Conservation (phyloP, 2,329 filamentous ascomycete species). For the Fonsecaea multimorphosa region DNA sequence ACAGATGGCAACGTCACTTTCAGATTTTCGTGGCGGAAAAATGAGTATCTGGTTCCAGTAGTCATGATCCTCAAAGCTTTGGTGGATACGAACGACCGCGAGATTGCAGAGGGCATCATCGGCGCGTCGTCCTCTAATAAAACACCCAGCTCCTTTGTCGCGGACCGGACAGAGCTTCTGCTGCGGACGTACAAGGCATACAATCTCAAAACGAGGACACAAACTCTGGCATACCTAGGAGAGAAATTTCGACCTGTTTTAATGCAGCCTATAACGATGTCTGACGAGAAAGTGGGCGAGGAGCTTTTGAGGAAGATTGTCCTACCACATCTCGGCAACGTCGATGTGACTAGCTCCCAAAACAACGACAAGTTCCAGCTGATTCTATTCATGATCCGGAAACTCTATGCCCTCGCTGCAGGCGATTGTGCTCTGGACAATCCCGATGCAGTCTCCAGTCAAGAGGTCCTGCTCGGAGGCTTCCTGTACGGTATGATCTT, state of each 20-base stretch:
- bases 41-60: slow-evolving; percentile 92
- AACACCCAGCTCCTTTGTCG: slow-evolving; percentile 87
- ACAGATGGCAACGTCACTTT: slow-evolving; percentile 96
- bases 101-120: slow-evolving; percentile 93
- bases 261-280: slow-evolving; percentile 80
- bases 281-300: slow-evolving; percentile 85
- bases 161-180: slow-evolving; percentile 89
- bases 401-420: slow-evolving; percentile 89
- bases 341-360: slow-evolving; percentile 81
- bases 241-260: slow-evolving; percentile 90
- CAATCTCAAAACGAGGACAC: slow-evolving; percentile 77
- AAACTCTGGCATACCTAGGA: slow-evolving; percentile 85
- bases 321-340: slow-evolving; percentile 86
- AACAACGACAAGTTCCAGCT: slow-evolving; percentile 92
- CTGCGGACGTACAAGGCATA: slow-evolving; percentile 94
- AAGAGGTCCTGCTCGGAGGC: slow-evolving; percentile 90
- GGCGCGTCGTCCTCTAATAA: slow-evolving; percentile 78
- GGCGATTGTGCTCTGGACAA: slow-evolving; percentile 94
- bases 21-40: slow-evolving; percentile 96
- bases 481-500: slow-evolving; percentile 94
- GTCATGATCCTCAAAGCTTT: slow-evolving; percentile 97
- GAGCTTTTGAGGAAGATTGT: slow-evolving; percentile 91
- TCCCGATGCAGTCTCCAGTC: slow-evolving; percentile 93
- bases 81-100: slow-evolving; percentile 92
- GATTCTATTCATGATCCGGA: slow-evolving; percentile 93